phyloP scores from a whole-genome alignment of 1,284 basidiomycete species.

The Tilletia caries region DNA sequence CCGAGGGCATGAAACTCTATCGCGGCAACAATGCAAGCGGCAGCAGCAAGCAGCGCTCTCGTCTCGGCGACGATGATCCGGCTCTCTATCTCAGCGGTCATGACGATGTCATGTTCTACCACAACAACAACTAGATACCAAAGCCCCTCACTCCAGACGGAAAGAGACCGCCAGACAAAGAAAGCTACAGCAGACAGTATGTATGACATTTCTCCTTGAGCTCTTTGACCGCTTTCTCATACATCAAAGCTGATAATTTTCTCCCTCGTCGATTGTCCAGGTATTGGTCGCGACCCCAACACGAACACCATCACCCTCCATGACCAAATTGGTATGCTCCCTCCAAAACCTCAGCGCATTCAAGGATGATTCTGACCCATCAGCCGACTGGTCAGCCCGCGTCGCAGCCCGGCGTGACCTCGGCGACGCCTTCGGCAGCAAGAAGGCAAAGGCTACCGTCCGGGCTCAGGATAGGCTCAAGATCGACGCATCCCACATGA shows the following conservation, averaged over 20 bases:
- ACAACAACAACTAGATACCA: constrained; percentile 9
- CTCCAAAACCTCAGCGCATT: constrained; percentile 27
- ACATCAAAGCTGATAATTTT: too few relatives aligned
- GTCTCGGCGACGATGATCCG: background rate
- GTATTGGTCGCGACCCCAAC: constrained; percentile 47
- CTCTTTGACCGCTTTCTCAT: too few relatives aligned
- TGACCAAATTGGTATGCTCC: constrained; percentile 41
- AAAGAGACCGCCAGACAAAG: too few relatives aligned
- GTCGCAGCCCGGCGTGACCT: too few relatives aligned
- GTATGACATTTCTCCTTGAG: too few relatives aligned
- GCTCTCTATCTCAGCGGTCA: background rate
- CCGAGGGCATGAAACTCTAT: background rate
- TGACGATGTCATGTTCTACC: constrained; percentile 7
- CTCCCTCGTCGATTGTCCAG: constrained; percentile 38
- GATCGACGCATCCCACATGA: constrained; percentile 48
- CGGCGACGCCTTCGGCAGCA: constrained; percentile 50
- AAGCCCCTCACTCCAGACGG: too few relatives aligned
- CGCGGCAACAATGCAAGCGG: too few relatives aligned
- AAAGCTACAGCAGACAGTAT: too few relatives aligned
- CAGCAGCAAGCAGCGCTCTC: background rate
- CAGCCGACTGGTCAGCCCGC: too few relatives aligned
- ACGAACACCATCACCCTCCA: constrained; percentile 39
- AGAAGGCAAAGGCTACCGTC: constrained; percentile 47
- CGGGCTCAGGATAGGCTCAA: constrained; percentile 51
- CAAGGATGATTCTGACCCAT: constrained; percentile 33